These are phyloP conservation scores for Stemphylium lycopersici DNA, from an alignment of 2,329 filamentous ascomycete genomes.

Conservation along the genomic window DNA sequence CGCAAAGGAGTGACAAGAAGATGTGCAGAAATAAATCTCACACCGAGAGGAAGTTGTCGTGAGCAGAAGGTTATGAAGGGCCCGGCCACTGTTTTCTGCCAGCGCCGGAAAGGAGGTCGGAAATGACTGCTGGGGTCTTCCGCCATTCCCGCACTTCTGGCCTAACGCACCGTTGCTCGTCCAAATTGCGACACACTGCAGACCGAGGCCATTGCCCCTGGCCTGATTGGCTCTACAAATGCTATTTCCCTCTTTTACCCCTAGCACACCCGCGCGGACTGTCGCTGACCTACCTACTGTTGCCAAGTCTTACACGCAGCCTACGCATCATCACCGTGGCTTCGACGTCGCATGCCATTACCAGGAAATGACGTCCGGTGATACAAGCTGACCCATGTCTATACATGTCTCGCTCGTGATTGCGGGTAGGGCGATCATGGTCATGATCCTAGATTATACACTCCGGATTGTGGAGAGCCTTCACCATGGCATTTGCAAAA, in stretches of 20 bases:
- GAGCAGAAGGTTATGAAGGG: slow-evolving; percentile 28
- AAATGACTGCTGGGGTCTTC: slow-evolving; percentile 41
- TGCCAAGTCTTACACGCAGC: slow-evolving; percentile 12
- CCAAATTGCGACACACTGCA: slow-evolving; percentile 27
- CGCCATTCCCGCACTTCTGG: slow-evolving; percentile 34
- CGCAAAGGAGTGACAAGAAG: slow-evolving; percentile 45
- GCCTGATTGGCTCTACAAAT: slow-evolving; percentile 24
- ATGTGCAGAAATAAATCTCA: slow-evolving; percentile 27
- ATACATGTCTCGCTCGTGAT: neutral
- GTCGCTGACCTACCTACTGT: slow-evolving; percentile 16
- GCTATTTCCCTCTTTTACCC: neutral
- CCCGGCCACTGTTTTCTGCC: slow-evolving; percentile 33
- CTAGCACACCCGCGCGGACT: slow-evolving; percentile 1
- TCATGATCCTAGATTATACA: neutral
- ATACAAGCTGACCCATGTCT: neutral
- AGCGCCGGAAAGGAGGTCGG: slow-evolving; percentile 45
- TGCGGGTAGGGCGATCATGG: neutral
- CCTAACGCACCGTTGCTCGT: slow-evolving; percentile 26
- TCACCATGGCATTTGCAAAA: neutral
- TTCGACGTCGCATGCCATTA: neutral
- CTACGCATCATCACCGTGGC: neutral
- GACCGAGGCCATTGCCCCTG: slow-evolving; percentile 25
- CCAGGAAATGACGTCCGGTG: neutral
- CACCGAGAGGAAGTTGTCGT: slow-evolving; percentile 17
- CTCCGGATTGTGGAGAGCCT: neutral